These are phyloP conservation scores for Arachis hypogaea DNA, from an alignment of 306 rosid genomes.

Conservation along the genomic window DNA sequence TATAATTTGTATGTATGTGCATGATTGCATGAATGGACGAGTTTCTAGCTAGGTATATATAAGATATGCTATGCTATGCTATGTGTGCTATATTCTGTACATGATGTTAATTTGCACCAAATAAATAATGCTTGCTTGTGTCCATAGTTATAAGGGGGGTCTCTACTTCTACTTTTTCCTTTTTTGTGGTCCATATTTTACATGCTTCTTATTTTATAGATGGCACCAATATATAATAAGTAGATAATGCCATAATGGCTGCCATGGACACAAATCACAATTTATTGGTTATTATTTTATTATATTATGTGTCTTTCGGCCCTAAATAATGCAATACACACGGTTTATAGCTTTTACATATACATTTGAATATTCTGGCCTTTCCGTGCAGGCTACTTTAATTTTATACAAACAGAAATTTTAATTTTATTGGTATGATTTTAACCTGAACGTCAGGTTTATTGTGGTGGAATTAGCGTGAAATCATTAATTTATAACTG, in stretches of 20 bases:
- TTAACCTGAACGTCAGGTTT: background rate
- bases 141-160: constrained; percentile 20
- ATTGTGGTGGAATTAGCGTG: background rate
- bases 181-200: constrained; percentile 45
- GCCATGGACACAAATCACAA: background rate
- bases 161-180: constrained; percentile 3
- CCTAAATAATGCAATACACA: background rate
- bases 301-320: background rate
- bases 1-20: background rate
- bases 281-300: background rate
- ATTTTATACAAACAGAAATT: background rate
- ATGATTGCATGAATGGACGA: background rate
- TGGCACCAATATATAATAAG: background rate
- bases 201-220: constrained; percentile 32
- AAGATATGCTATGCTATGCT: constrained; percentile 12
- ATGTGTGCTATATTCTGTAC: background rate
- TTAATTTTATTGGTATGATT: background rate
- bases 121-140: constrained; percentile 35
- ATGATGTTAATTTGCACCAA: constrained; percentile 30
- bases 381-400: constrained; percentile 28
- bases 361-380: background rate
- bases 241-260: too few species aligned
- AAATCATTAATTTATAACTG: background rate
- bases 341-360: constrained; percentile 6
- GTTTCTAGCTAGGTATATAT: background rate